These are phyloP conservation scores for Moniliophthora roreri DNA, from an alignment of 1,284 basidiomycete genomes.

Conservation along the genomic window DNA sequence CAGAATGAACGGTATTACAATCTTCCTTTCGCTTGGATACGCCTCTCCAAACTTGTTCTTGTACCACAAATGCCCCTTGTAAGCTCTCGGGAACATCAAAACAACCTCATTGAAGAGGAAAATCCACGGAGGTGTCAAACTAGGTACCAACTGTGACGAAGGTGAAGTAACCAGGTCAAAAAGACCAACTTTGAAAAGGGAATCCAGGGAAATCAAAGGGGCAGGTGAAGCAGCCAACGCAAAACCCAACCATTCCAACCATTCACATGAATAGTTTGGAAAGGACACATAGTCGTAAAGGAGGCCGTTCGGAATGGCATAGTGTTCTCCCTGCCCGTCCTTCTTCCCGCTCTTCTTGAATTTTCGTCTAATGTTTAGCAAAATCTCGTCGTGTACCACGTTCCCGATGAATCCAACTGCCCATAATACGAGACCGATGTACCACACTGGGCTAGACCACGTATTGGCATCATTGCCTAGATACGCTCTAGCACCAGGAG, in stretches of 20 bases:
- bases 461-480: too few relatives aligned
- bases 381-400: not conserved
- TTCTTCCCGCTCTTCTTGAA: too few relatives aligned
- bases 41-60: conserved; percentile 58
- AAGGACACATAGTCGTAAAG: conserved; percentile 83
- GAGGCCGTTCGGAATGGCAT: conserved; percentile 82
- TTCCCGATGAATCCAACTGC: conserved; percentile 6
- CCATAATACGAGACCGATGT: conserved; percentile 7
- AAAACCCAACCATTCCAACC: conserved; percentile 84
- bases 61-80: conserved; percentile 84
- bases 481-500: too few relatives aligned
- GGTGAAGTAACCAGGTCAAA: conserved; percentile 8
- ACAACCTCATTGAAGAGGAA: conserved; percentile 74
- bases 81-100: conserved; percentile 78
- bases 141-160: conserved; percentile 33
- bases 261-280: conserved; percentile 93
- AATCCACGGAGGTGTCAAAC: conserved; percentile 68
- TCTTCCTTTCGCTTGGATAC: conserved; percentile 66
- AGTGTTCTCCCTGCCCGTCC: conserved; percentile 46
- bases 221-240: conserved; percentile 61
- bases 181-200: not conserved
- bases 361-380: too few relatives aligned
- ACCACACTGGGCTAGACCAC: conserved; percentile 1
- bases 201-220: conserved; percentile 18
- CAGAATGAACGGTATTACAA: conserved; percentile 64